Percentiles rank a stretch among this genome's conserved stretches.
These are phyloP conservation scores for Cicer yamashitae DNA, from an alignment of 306 rosid species.

Conservation along the genomic window DNA sequence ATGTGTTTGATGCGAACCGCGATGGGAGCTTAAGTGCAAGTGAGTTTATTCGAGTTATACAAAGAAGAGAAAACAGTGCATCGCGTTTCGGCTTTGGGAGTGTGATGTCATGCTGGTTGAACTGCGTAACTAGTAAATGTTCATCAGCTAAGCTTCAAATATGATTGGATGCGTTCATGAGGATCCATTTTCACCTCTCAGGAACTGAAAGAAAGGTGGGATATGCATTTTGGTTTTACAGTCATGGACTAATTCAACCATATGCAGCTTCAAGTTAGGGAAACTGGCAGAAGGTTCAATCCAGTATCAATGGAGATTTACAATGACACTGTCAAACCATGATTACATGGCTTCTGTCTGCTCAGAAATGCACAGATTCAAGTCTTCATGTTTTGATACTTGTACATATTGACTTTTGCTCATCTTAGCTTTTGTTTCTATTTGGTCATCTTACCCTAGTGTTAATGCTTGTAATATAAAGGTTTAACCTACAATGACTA, in stretches of 20 bases:
- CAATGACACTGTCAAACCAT: conserved; percentile 26
- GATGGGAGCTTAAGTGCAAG: conserved; percentile 67
- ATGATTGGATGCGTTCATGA: conserved; percentile 28
- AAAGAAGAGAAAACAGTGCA: conserved; percentile 53
- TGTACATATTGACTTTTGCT: conserved; percentile 35
- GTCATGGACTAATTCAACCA: conserved; percentile 29
- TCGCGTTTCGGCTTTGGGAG: conserved; percentile 47
- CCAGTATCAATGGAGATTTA: conserved; percentile 31
- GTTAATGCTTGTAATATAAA: conserved; percentile 26
- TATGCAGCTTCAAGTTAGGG: background rate
- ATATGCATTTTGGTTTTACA: conserved; percentile 21
- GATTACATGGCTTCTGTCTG: conserved; percentile 19
- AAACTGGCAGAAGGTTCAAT: conserved; percentile 23
- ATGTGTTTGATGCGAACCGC: conserved; percentile 68
- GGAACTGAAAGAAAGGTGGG: conserved; percentile 17
- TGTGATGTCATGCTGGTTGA: conserved; percentile 61
- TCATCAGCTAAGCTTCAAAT: conserved; percentile 49
- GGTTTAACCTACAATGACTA: background rate
- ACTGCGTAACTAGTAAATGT: conserved; percentile 55
- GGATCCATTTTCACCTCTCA: conserved; percentile 25
- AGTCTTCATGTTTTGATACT: conserved; percentile 20
- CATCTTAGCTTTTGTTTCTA: conserved; percentile 1
- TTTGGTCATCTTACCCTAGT: background rate
- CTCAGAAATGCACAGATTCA: conserved; percentile 37
- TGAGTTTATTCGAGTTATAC: conserved; percentile 70